A percentile compares a stretch with the other conserved stretches of the same genome.
Evolutionary conservation across 768 basidiomycete species (phyloP).

Genomic region (Lactifluus subvellereus): DNA sequence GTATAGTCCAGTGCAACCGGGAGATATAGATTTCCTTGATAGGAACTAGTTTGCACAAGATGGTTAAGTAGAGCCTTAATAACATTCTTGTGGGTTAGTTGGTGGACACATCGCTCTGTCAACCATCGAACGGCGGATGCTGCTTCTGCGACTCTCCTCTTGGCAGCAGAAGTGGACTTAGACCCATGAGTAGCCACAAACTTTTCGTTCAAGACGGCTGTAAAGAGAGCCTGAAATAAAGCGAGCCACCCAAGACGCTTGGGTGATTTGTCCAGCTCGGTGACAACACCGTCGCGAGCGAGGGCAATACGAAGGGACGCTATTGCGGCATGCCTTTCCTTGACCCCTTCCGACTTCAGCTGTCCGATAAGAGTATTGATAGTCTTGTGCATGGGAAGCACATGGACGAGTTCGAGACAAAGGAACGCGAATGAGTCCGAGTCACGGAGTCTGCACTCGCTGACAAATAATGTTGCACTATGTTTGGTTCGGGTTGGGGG

Average conservation of each 20-base stretch:
- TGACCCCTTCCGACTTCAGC: conserved; percentile 58
- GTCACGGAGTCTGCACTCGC: neutral
- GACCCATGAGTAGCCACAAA: conserved; percentile 35
- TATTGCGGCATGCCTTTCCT: conserved; percentile 64
- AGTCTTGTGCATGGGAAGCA: conserved; percentile 33
- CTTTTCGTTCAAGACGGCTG: conserved; percentile 58
- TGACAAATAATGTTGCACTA: conserved; percentile 12
- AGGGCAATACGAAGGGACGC: conserved; percentile 47
- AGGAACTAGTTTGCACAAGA: conserved; percentile 52
- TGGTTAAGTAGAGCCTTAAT: conserved; percentile 57
- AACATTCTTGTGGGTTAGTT: conserved; percentile 47
- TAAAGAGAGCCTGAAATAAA: conserved; percentile 70
- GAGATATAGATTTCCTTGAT: conserved; percentile 47
- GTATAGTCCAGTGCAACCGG: conserved; percentile 75
- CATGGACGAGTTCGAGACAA: conserved; percentile 4
- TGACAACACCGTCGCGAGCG: conserved; percentile 41
- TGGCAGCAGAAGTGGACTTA: conserved; percentile 40
- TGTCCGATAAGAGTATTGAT: conserved; percentile 45
- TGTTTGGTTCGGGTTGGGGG: conserved; percentile 1
- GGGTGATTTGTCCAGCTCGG: conserved; percentile 37
- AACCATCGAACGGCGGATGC: conserved; percentile 69
- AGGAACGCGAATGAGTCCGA: neutral
- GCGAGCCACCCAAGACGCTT: conserved; percentile 49
- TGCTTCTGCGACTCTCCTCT: conserved; percentile 58
- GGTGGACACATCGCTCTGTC: conserved; percentile 53